Evolutionary conservation across 2,329 filamentous ascomycete species (phyloP), one percentile per base, ranked within the genome.

Genomic region (Ustulina deusta): DNA sequence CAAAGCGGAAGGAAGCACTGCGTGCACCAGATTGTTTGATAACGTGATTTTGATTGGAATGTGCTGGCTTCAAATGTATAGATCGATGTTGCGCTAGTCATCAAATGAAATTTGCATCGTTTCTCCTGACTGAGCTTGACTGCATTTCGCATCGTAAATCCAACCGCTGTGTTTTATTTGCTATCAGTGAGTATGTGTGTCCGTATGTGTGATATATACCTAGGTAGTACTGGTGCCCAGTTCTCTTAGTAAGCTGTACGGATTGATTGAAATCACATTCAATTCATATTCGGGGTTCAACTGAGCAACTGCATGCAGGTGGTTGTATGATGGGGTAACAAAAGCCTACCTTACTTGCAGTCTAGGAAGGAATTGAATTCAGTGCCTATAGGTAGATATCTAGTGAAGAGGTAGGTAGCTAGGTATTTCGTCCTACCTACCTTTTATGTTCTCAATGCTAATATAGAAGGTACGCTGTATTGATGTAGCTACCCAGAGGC

Each of bases 1-100:
- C 65, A 56, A 52, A 40, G 54, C 56, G 57, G 56, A 44, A 63
- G 64, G 69, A 65, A 62, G 63, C 68, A 74, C 68, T 68, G 70
- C 73, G 70, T 66, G 64, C 65, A 73, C 58, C 75, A 77, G 72
- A 76, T 76, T 76, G 74, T 73, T 74, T 63, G 61, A 74, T 68
- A 71, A n/a, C 62, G 54, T 61, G 69, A 65, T 51, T 69, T 72
- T 66, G 65, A 68, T 65, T 72, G 67, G 68, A 70, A 73, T 71
- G 71, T 65, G 63, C 71, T 66, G 52, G 68, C 63, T 71, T 72
- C 66, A 63, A 71, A 64, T 75, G 71, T 75, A 76, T 77, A 77
- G 74, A 78, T 75, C 71, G 38, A 69, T 63, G 65, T 40, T 54
- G 63, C 60, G 57, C 65, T 55, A 34, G 57, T 36, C 38, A 63